Percentiles rank a stretch among this genome's conserved stretches.
These are phyloP conservation scores for Nyctanthes arbortristis DNA, from an alignment of 257 asterid genomes.

Conservation along the genomic window DNA sequence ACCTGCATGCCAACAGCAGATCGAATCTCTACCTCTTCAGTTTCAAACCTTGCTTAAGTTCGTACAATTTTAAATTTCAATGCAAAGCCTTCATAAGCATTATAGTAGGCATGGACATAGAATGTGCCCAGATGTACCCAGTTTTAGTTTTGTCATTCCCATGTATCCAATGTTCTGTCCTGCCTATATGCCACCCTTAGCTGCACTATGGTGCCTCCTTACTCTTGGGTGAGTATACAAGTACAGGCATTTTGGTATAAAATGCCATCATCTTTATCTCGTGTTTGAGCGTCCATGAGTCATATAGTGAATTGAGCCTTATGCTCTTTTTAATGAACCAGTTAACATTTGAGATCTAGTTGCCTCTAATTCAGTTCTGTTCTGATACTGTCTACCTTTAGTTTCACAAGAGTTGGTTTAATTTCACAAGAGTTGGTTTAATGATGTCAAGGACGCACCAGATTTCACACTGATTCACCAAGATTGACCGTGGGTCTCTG, in stretches of 20 bases:
- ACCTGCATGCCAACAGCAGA: constrained; percentile 53
- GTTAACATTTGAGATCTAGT: neutral
- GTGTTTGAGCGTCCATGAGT: neutral
- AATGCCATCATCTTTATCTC: neutral
- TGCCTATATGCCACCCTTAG: neutral
- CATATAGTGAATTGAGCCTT: neutral
- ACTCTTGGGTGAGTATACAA: neutral
- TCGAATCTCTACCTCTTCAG: neutral
- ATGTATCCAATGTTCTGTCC: neutral
- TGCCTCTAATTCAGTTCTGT: neutral
- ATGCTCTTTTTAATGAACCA: neutral
- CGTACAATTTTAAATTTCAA: neutral
- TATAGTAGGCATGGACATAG: neutral
- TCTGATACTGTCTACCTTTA: neutral
- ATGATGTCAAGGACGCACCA: neutral
- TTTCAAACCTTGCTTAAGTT: neutral
- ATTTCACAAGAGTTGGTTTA: neutral
- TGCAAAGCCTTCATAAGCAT: neutral
- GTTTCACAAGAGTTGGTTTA: neutral
- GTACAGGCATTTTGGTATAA: neutral
- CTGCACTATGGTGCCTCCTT: neutral
- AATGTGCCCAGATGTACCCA: neutral
- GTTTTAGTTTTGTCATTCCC: neutral
- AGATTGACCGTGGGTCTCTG: neutral
- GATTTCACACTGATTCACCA: neutral